Base-by-base conservation (phyloP, 2,329 filamentous ascomycete species). In the Purpureocillium takamizusanense region DNA sequence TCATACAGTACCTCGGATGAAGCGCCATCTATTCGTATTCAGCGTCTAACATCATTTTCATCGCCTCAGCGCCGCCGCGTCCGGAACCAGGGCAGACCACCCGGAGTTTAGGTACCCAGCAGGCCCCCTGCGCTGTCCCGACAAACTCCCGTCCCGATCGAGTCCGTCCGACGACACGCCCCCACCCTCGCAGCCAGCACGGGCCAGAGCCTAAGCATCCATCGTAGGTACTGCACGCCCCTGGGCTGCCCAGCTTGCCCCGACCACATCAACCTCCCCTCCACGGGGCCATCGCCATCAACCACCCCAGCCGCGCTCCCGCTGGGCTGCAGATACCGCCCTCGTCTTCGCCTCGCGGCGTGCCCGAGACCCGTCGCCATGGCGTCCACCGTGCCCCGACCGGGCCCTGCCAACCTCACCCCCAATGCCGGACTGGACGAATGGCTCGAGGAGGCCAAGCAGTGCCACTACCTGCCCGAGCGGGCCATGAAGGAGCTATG, bases 401-500 rank as follows among this genome's bases (percentile, higher is more conserved):
- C 90, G 41, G 90, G 90, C 38, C 89, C 90, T 41, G 90, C 90
- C 42, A 87, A 84, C 52, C 70, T 97, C 48, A 80, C 79, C 46
- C 78, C 84, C 41, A 86, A 86, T 59, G 86, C 89, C 30, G 87
- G 87, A 12, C 80, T 94, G 27, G 87, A 95, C 60, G 89, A 97
- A 67, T 98, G 92, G 92, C 75, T 98, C 25, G 86, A 92, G 58
- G 86, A 94, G 62, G 92, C 92, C 33, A 95, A 95, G 65, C 85
- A 92, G 63, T 97, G 92, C 68, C 92, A 94, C 62, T 95, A 97
- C 61, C 76, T 98, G 37, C 92, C 92, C 36, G 92, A 98, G 66
- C 69, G 82, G 45, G 87, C 94, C 55, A 98, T 98, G 92, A 98
- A 98, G 73, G 86, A 94, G 62, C 75, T 98, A 35, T 98, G 92